Evolutionary conservation across 2,329 filamentous ascomycete genomes (phyloP), one percentile per base, ranked within the genome.

Genomic region (Sclerotiophoma versabilis): DNA sequence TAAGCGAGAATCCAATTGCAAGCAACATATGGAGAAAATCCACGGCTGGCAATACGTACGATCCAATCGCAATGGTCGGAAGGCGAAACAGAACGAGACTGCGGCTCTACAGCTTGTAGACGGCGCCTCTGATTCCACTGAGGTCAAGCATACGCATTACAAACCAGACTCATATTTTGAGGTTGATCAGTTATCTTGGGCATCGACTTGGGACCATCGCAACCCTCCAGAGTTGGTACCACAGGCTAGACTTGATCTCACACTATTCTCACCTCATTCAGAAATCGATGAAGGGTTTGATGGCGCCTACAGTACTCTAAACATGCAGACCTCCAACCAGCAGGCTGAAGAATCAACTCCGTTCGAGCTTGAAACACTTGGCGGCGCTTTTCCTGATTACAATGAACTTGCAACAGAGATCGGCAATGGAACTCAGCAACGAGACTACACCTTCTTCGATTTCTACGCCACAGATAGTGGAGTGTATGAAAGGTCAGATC

Each of bases 11-110:
- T 95, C 90, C 59, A 98, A 98, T 76, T 96, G 92, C 84, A 97
- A 97, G 75, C 93, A 97, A 76, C 93, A 98, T 78, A 97, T 97
- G 93, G 93, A 98, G 80, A 97, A 97, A 77, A 89, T 91, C 0
- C 93, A 98, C 69, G 88, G 88, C 54, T 96, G 91, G 89, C 82
- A 83, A n/a, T 97, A 97, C 65, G 84, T 93, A 49, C 90, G 93
- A 61, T 93, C 92, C 55, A 97, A 97, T 84, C 93, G 89, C 75
- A 96, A 96, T 70, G 90, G 90, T 45, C 66, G 69, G 29, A 75
- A 74, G 63, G 75, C 73, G 68, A 57, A 63, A 23, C 55, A 66
- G 20, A 56, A 65, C 12, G 48, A 66, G 47, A 76, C 75, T 37
- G 66, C 63, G 32, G 60, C 60, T 44, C 58, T 73, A n/a, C n/a